These are phyloP conservation scores for Rhytidiadelphus loreus DNA, from an alignment of 225 moss, liverwort and hornwort species.

Conservation along the genomic window DNA sequence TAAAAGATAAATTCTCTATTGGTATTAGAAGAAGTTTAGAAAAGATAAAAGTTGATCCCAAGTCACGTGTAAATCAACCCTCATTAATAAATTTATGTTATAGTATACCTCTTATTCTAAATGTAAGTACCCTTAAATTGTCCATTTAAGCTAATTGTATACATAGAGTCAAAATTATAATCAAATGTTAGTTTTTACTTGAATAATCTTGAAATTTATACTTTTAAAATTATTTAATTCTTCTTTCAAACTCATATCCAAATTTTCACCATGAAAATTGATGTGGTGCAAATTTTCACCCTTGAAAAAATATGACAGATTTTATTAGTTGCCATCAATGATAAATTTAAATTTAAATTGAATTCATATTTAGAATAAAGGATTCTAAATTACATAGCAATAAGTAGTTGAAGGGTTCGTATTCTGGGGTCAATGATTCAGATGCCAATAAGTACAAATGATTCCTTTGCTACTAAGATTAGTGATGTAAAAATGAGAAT, in stretches of 20 bases:
- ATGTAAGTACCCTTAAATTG: background rate
- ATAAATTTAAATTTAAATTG: background rate
- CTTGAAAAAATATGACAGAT: accelerated
- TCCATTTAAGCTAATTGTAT: background rate
- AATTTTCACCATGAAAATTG: background rate
- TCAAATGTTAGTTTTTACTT: background rate
- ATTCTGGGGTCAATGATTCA: accelerated
- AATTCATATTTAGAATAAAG: background rate
- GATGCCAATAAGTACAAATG: background rate
- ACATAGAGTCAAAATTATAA: background rate
- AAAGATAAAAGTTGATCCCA: background rate
- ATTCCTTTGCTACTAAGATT: background rate
- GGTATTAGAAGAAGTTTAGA: background rate
- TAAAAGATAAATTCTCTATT: background rate
- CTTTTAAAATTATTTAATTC: background rate
- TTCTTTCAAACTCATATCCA: background rate
- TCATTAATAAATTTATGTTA: background rate
- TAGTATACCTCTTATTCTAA: background rate
- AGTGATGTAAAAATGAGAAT: background rate
- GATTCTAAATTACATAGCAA: background rate
- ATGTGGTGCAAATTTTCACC: background rate
- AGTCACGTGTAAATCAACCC: background rate
- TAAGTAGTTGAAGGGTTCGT: background rate
- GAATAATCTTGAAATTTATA: background rate
- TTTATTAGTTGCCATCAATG: background rate